These are phyloP conservation scores for Papiliotrema fonsecae DNA, from an alignment of 1,284 basidiomycete species.

Conservation along the genomic window DNA sequence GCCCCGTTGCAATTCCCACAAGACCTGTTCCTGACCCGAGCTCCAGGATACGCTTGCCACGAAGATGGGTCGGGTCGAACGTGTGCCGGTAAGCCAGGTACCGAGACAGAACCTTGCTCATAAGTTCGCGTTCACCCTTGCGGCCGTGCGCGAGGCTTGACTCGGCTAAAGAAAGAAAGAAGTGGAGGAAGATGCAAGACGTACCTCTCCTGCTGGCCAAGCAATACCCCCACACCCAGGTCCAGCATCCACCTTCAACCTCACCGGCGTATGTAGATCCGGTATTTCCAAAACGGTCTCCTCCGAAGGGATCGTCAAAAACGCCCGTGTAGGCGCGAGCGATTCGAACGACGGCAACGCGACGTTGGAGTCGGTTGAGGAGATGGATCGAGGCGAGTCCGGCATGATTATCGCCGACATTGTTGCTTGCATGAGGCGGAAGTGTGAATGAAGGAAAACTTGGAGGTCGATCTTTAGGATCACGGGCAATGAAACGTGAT, in stretches of 20 bases:
- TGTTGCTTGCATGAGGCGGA: background rate
- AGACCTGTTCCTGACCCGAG: slow-evolving; percentile 82
- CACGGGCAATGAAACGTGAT: no score
- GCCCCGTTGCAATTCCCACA: slow-evolving; percentile 75
- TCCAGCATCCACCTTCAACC: slow-evolving; percentile 61
- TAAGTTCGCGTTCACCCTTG: no score
- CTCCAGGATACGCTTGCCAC: slow-evolving; percentile 64
- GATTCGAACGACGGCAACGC: slow-evolving; percentile 33
- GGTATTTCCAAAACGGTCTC: slow-evolving; percentile 29
- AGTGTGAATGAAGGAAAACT: no score
- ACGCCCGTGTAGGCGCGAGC: slow-evolving; percentile 32
- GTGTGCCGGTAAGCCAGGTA: slow-evolving; percentile 61
- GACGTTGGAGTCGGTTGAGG: slow-evolving; percentile 26
- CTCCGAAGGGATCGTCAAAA: slow-evolving; percentile 28
- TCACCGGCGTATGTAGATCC: slow-evolving; percentile 23
- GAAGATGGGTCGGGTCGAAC: slow-evolving; percentile 50
- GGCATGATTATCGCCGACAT: background rate
- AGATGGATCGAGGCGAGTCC: slow-evolving; percentile 12
- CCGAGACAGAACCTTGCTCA: slow-evolving; percentile 72
- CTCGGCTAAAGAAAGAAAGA: no score
- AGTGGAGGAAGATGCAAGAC: no score
- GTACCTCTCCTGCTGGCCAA: slow-evolving; percentile 87
- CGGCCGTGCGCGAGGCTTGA: no score
- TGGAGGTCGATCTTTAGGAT: no score
- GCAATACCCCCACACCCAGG: slow-evolving; percentile 86